Conservation (phyloP, 2,329 filamentous ascomycete genomes). For the Emmonsia crescens region DNA sequence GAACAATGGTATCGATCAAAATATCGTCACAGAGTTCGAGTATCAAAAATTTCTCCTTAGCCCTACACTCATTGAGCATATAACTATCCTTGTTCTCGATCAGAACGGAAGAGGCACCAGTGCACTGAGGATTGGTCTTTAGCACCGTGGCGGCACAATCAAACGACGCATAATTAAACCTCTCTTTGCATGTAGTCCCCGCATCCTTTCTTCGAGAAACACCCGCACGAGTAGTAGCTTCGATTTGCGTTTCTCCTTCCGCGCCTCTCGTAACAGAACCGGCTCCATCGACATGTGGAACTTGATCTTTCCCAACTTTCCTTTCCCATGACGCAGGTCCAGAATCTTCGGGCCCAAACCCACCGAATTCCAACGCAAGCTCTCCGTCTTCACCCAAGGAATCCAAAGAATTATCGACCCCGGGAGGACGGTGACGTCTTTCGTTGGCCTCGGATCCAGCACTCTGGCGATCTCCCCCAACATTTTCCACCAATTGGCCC, state of each 20-base stretch:
- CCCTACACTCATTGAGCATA: constrained; percentile 86
- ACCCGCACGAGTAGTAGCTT: constrained; percentile 26
- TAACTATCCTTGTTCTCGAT: constrained; percentile 98
- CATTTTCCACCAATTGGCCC: constrained; percentile 64
- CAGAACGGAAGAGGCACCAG: constrained; percentile 77
- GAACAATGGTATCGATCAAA: constrained; percentile 86
- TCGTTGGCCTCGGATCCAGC: constrained; percentile 40
- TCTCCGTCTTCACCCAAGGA: constrained; percentile 79
- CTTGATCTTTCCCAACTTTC: constrained; percentile 16
- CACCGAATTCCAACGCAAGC: constrained; percentile 62
- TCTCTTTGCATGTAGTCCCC: constrained; percentile 92
- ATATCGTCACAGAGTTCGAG: constrained; percentile 83
- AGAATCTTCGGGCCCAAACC: constrained; percentile 43
- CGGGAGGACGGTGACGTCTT: constrained; percentile 38
- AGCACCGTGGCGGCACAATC: constrained; percentile 89
- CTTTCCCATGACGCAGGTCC: constrained; percentile 21
- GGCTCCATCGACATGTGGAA: constrained; percentile 17
- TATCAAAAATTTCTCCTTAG: constrained; percentile 83
- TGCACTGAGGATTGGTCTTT: constrained; percentile 77
- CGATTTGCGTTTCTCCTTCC: constrained; percentile 10
- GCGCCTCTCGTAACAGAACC: constrained; percentile 15
- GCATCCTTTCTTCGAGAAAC: constrained; percentile 75
- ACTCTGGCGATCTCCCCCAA: constrained; percentile 45
- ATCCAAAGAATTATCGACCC: constrained; percentile 59
- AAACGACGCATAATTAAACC: constrained; percentile 95